Conservation (phyloP, 768 basidiomycete genomes). For the Lactifluus echinatus region DNA sequence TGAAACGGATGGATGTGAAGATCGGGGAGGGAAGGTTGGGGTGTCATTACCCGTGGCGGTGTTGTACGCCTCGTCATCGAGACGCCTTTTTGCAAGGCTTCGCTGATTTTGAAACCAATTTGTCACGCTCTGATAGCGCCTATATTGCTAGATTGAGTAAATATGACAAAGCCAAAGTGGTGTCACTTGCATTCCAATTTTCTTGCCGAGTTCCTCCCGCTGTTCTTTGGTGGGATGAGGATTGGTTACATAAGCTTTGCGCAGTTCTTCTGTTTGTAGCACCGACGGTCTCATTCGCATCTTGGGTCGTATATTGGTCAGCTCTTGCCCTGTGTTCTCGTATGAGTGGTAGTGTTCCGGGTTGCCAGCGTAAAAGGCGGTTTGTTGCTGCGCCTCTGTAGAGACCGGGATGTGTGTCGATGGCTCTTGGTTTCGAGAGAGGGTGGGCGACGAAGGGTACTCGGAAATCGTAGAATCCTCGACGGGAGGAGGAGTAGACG, state of each 20-base stretch:
- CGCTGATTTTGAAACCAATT: constrained; percentile 89
- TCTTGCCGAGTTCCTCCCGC: constrained; percentile 52
- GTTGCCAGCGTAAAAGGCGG: constrained; percentile 38
- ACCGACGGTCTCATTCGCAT: constrained; percentile 55
- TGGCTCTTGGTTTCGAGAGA: constrained; percentile 21
- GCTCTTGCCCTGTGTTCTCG: constrained; percentile 33
- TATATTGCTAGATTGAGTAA: constrained; percentile 24
- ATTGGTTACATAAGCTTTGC: constrained; percentile 52
- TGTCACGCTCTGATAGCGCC: constrained; percentile 72
- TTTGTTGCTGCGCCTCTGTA: constrained; percentile 29
- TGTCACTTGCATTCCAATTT: constrained; percentile 64
- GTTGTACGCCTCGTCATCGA: constrained; percentile 56
- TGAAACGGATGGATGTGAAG: constrained; percentile 36
- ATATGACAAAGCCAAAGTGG: not conserved
- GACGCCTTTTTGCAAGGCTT: constrained; percentile 64
- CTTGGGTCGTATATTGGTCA: constrained; percentile 44
- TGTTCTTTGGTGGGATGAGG: constrained; percentile 64
- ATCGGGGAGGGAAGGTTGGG: constrained; percentile 28
- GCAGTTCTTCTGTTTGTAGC: constrained; percentile 62
- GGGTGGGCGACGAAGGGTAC: constrained; percentile 27
- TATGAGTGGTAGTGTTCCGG: constrained; percentile 43
- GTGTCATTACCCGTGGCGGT: too few relatives aligned
- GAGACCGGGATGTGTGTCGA: constrained; percentile 24
- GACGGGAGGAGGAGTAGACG: constrained; percentile 30
- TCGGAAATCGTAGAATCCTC: constrained; percentile 45